phyloP scores from a whole-genome alignment of 495 filamentous ascomycete species.

The Jackrogersella multiformis region DNA sequence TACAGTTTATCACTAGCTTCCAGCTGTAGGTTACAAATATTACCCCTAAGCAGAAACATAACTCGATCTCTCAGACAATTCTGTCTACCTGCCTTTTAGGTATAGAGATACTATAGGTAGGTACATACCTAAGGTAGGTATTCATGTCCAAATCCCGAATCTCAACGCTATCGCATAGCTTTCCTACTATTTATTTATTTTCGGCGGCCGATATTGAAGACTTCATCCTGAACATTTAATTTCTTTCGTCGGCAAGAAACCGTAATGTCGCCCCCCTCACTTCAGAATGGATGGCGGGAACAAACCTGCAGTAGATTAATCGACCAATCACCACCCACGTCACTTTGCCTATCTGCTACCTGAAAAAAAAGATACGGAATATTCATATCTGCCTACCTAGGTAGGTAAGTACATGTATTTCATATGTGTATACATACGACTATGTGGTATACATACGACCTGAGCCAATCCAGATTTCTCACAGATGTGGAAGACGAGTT shows the following conservation, averaged over 20 bases:
- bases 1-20: neutral
- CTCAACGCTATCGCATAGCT: neutral
- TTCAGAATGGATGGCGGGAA: conserved; percentile 12
- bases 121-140: too few species aligned
- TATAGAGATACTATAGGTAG: too few species aligned
- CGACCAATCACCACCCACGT: conserved; percentile 17
- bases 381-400: too few species aligned
- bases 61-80: neutral
- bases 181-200: neutral
- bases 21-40: neutral
- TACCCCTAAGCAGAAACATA: conserved; percentile 1
- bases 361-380: conserved; percentile 21
- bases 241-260: conserved; percentile 29
- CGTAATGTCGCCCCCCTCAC: conserved; percentile 24
- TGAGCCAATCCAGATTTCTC: conserved; percentile 11
- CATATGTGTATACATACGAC: neutral
- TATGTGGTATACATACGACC: too few species aligned
- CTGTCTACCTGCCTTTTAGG: neutral
- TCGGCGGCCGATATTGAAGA: neutral
- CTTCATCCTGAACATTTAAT: conserved; percentile 15
- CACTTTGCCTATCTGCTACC: conserved; percentile 14
- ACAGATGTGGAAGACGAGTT: conserved; percentile 7
- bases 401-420: too few species aligned
- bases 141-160: neutral
- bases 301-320: conserved; percentile 16